Base-by-base conservation (phyloP, 2,329 filamentous ascomycete genomes). In the Monilinia aucupariae region DNA sequence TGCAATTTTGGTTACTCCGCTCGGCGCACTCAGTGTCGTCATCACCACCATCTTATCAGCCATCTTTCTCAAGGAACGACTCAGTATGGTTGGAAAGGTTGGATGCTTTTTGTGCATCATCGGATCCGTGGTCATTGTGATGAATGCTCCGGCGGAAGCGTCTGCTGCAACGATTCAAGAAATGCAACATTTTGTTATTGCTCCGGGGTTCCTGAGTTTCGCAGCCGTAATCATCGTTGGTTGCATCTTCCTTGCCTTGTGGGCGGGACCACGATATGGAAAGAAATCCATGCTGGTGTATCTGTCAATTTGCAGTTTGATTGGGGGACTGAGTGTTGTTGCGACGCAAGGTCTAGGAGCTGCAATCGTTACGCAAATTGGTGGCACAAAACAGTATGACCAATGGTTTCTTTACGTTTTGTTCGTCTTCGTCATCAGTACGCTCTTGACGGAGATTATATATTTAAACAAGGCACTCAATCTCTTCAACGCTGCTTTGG, bases 241-340 rank as follows among this genome's bases (percentile, higher is more conserved):
- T 0, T 89, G 86, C 64, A 71, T 79, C 13, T 83, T 92, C 66
- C 85, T 89, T 43, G 91, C 91, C 0, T 77, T 94, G 54, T 97
- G 88, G 82, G 87, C 85, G 49, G 94, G 85, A 0, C 94, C 94
- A 20, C 84, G 88, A 71, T 99, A 93, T 74, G 94, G 92, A 55
- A 97, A 96, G 78, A 93, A 91, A 81, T 93, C 90, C 72, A 97
- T 99, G 94, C 82, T 99, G 75, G 92, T 97, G 41, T 97, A 99
- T 77, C 85, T 99, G 69, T 92, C 89, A 70, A 93, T 99, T 70
- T 99, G 94, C 82, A 96, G 92, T 78, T 84, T 96, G 80, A 86
- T 97, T 65, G 94, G 94, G 67, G 94, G 92, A 1, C 79, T 97
- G 72, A 97, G 92, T 76, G 94, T 97, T 10, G 94, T 97, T 61